A percentile compares a stretch with the other conserved stretches of the same genome.
Evolutionary conservation across 2,329 filamentous ascomycete genomes (phyloP).

Genomic region (Fusarium tanahbumbuense): DNA sequence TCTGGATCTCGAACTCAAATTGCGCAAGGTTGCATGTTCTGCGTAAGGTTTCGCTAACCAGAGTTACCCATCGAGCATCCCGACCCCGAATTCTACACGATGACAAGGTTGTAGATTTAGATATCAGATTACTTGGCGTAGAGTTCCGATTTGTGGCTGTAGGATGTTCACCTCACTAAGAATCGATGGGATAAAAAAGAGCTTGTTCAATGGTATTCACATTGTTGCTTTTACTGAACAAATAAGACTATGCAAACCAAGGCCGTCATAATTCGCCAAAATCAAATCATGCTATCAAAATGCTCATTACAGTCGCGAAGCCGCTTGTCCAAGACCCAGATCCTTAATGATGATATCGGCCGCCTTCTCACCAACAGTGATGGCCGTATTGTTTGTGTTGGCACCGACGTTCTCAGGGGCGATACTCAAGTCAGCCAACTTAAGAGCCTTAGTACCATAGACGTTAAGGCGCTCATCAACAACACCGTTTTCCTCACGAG

Average conservation of each 20-base stretch:
- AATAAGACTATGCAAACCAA: not conserved
- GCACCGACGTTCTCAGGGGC: slow-evolving; percentile 56
- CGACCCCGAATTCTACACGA: not conserved
- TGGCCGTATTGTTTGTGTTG: slow-evolving; percentile 62
- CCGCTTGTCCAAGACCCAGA: slow-evolving; percentile 37
- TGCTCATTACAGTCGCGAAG: not conserved
- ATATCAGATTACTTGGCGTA: not conserved
- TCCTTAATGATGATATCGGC: slow-evolving; percentile 56
- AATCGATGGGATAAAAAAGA: not conserved
- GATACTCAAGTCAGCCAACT: slow-evolving; percentile 56
- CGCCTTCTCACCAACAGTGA: slow-evolving; percentile 61
- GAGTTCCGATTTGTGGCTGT: no score
- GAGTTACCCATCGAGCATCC: not conserved
- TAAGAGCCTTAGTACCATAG: slow-evolving; percentile 56
- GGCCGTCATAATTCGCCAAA: not conserved
- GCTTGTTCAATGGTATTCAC: not conserved
- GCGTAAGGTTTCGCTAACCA: not conserved
- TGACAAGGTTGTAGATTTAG: not conserved
- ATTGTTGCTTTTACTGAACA: not conserved
- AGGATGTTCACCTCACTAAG: not conserved
- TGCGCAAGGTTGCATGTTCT: not conserved
- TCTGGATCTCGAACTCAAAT: not conserved
- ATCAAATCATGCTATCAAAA: not conserved
- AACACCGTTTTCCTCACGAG: slow-evolving; percentile 55
- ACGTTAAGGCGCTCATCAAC: slow-evolving; percentile 53